Percentiles rank a stretch among this genome's conserved stretches.
Conservation (phyloP, 257 asterid genomes). For the Capsicum chinense region DNA sequence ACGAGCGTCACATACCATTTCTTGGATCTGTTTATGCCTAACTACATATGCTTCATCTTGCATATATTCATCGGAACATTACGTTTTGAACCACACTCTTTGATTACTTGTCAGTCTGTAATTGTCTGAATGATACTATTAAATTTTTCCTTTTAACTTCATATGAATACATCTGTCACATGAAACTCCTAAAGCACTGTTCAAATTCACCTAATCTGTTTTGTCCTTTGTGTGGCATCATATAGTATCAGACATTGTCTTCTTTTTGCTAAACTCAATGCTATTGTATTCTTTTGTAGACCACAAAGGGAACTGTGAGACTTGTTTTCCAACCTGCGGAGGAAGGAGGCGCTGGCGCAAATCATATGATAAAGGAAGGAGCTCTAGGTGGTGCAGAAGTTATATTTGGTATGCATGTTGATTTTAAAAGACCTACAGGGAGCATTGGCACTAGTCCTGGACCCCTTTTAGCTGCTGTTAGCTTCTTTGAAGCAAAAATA, state of each 20-base stretch:
- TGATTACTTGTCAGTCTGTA: not conserved
- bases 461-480: slow-evolving; percentile 65
- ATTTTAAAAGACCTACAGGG: slow-evolving; percentile 60
- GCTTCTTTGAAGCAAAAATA: slow-evolving; percentile 68
- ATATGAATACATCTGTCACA: not conserved
- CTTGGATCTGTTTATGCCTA: slow-evolving; percentile 2
- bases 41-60: not conserved
- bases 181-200: not conserved
- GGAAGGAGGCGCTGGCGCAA: slow-evolving; percentile 93
- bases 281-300: slow-evolving; percentile 7
- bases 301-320: slow-evolving; percentile 76
- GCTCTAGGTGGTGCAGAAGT: slow-evolving; percentile 79
- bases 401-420: slow-evolving; percentile 80
- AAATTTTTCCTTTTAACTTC: not conserved
- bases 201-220: slow-evolving; percentile 2
- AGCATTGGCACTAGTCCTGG: slow-evolving; percentile 58
- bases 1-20: not conserved
- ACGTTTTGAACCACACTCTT: not conserved
- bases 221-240: slow-evolving; percentile 12
- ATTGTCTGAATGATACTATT: slow-evolving; percentile 2
- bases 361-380: slow-evolving; percentile 79
- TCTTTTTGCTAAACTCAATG: not conserved
- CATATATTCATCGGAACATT: not conserved
- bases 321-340: slow-evolving; percentile 96
- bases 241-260: not conserved